Base-by-base conservation (phyloP, 225 moss, liverwort and hornwort species). In the Antitrichia curtipendula region DNA sequence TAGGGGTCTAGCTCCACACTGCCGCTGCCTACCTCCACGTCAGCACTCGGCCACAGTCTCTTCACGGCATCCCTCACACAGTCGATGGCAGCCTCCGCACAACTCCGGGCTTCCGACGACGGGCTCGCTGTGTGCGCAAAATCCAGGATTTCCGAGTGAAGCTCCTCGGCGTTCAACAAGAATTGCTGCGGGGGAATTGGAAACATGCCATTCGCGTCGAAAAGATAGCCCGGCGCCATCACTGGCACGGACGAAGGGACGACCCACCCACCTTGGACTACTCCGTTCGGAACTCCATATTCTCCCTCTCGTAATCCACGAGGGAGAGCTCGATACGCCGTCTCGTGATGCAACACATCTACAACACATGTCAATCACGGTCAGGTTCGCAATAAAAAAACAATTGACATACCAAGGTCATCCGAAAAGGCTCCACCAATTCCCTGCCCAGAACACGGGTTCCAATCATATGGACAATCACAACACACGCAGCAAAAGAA, bases 31-130 rank as follows among this genome's bases (percentile, higher is more conserved):
- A 99, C 99, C 97, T 99, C 99, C 79, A 99, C 99, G 84, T 99
- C 96, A 25, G 97, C 99, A 82, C 90, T 93, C 61, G 96, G 91
- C 99, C 99, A 99, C 41, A 97, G 91, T 66, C 90, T 91, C 93
- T 94, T 99, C 21, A 99, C 97, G 87, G 95, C 93, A 63, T 92
- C 91, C 83, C 99, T 91, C 59, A 99, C 97, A 87, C 97, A 96
- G 54, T 96, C 95, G 62, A 99, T 96, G 81, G 99, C 99, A 75
- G 92, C 92, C 92, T 97, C 96, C 76, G 99, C 99, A 85, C 94
- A 95, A 60, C 92, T 90, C 85, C 99, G 90, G 36, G 99, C 93
- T 60, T 95, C 95, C 62, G 97, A 91, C 82, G 97, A 96, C 40
- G 97, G 97, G 52, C 95, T 94, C 22, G 94, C 96, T 22, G 94